Conservation (phyloP, 495 filamentous ascomycete species). For the Trypethelium eluteriae region DNA sequence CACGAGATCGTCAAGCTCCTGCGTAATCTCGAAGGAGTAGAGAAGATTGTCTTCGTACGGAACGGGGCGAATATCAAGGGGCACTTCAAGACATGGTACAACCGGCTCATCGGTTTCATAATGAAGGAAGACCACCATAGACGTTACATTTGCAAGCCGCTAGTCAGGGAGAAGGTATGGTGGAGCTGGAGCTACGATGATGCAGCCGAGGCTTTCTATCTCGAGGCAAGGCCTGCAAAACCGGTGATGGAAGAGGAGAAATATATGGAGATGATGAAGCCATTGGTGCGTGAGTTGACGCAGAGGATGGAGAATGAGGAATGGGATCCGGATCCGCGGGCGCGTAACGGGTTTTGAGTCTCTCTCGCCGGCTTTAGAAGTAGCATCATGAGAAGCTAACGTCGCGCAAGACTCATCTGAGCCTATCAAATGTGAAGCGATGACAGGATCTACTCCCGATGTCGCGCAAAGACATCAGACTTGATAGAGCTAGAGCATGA, state of each 20-base stretch:
- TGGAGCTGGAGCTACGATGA: conserved; percentile 32
- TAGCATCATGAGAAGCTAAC: neutral
- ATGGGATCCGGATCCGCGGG: conserved; percentile 28
- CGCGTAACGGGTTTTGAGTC: conserved; percentile 20
- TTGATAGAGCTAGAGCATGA: too few species aligned
- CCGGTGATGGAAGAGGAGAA: conserved; percentile 23
- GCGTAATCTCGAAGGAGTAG: conserved; percentile 24
- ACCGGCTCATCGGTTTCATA: conserved; percentile 29
- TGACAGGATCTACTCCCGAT: too few species aligned
- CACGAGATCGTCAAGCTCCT: conserved; percentile 26
- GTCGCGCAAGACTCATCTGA: neutral
- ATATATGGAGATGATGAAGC: conserved; percentile 29
- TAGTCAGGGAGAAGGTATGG: conserved; percentile 25
- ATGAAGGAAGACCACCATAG: conserved; percentile 31
- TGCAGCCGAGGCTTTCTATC: conserved; percentile 21
- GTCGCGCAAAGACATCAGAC: too few species aligned
- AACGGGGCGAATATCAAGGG: conserved; percentile 31
- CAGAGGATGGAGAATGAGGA: conserved; percentile 29
- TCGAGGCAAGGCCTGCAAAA: conserved; percentile 24
- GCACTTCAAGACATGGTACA: conserved; percentile 31
- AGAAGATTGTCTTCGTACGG: conserved; percentile 26
- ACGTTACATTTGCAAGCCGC: conserved; percentile 23
- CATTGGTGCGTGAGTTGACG: conserved; percentile 24
- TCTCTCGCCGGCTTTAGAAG: neutral
- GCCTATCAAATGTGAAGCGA: neutral